Conservation (phyloP, 2,329 filamentous ascomycete genomes). For the Ophiostoma himal-ulmi region DNA sequence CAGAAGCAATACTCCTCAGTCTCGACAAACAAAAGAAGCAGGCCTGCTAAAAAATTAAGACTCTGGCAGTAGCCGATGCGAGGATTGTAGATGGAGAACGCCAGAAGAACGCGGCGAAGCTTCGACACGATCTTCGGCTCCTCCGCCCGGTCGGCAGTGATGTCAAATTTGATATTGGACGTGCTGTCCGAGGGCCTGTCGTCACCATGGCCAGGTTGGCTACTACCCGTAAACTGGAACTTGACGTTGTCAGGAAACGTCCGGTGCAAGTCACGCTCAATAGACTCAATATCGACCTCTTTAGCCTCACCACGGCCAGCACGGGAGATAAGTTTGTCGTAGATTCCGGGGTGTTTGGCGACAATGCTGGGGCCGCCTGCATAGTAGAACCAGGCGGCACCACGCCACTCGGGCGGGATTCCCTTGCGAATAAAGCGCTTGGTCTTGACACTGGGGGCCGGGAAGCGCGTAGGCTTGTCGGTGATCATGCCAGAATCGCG, state of each 20-base stretch:
- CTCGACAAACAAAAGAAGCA: slow-evolving; percentile 80
- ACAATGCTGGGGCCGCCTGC: slow-evolving; percentile 78
- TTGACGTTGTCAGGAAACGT: slow-evolving; percentile 92
- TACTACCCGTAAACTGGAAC: slow-evolving; percentile 54
- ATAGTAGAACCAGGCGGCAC: slow-evolving; percentile 97
- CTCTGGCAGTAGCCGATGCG: slow-evolving; percentile 93
- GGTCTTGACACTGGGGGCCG: slow-evolving; percentile 71
- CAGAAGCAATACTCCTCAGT: slow-evolving; percentile 89
- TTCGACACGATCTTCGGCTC: slow-evolving; percentile 77
- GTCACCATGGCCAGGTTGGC: slow-evolving; percentile 30
- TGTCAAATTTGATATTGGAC: slow-evolving; percentile 21
- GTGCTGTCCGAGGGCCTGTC: slow-evolving; percentile 2
- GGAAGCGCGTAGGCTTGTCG: slow-evolving; percentile 68
- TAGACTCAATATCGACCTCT: slow-evolving; percentile 74
- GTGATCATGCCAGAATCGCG: slow-evolving; percentile 69
- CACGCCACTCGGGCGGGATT: slow-evolving; percentile 87
- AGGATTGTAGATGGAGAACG: slow-evolving; percentile 86
- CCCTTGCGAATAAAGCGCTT: slow-evolving; percentile 90
- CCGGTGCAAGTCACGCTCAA: slow-evolving; percentile 86
- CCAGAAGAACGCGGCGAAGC: slow-evolving; percentile 77
- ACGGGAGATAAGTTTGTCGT: slow-evolving; percentile 61
- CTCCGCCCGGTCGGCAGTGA: slow-evolving; percentile 34
- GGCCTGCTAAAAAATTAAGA: slow-evolving; percentile 86
- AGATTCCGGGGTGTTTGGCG: slow-evolving; percentile 69
- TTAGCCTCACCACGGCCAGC: slow-evolving; percentile 46